These are phyloP conservation scores for Geotrichum fermentans DNA, from an alignment of 1,139 yeast genomes.

Conservation along the genomic window DNA sequence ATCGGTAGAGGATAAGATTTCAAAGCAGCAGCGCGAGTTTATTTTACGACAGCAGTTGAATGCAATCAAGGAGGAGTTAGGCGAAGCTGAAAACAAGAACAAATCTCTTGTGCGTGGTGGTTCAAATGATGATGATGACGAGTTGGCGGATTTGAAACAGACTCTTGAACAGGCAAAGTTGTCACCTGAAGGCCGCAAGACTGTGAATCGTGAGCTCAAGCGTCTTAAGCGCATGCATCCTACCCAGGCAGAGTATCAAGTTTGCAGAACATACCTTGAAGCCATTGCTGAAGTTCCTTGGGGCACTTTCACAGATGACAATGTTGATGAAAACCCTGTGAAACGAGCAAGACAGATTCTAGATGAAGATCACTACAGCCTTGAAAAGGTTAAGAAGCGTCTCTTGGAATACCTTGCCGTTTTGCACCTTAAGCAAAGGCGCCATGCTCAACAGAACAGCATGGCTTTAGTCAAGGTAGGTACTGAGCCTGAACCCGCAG, in stretches of 20 bases:
- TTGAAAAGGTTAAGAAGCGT: constrained; percentile 74
- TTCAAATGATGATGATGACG: constrained; percentile 35
- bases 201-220: constrained; percentile 59
- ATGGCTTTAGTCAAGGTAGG: constrained; percentile 1
- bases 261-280: constrained; percentile 64
- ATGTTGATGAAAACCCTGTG: constrained; percentile 44
- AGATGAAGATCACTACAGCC: constrained; percentile 80
- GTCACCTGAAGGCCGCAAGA: constrained; percentile 41
- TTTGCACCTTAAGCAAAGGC: constrained; percentile 49
- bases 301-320: constrained; percentile 33
- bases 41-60: constrained; percentile 30
- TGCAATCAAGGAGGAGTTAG: constrained; percentile 31
- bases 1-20: constrained; percentile 24
- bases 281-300: constrained; percentile 61
- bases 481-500: not conserved
- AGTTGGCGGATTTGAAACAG: constrained; percentile 31
- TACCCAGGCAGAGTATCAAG: constrained; percentile 70
- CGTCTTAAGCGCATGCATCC: constrained; percentile 60
- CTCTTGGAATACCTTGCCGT: constrained; percentile 79
- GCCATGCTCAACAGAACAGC: constrained; percentile 11
- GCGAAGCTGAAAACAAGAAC: constrained; percentile 21
- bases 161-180: constrained; percentile 30
- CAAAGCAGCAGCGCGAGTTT: constrained; percentile 31
- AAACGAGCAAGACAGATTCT: constrained; percentile 54
- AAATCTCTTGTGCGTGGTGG: constrained; percentile 4